A percentile compares a stretch with the other conserved stretches of the same genome.
phyloP scores from a whole-genome alignment of 2,329 filamentous ascomycete genomes.

The Claviceps africana region DNA sequence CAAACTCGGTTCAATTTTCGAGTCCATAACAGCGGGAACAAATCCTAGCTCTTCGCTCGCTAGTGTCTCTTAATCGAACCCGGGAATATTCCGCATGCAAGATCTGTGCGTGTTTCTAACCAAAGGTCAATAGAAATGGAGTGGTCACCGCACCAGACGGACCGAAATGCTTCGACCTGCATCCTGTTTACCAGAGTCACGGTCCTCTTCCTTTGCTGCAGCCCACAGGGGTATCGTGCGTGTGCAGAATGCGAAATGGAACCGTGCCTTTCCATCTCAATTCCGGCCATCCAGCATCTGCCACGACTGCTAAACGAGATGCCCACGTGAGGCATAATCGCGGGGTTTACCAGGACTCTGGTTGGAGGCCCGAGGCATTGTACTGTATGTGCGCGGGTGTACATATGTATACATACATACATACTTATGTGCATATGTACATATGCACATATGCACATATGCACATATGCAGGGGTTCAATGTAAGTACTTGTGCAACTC shows the following conservation, averaged over 20 bases:
- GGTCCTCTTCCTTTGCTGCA: background rate
- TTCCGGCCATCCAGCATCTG: conserved; percentile 6
- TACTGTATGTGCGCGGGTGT: too few species aligned
- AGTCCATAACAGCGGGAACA: too few species aligned
- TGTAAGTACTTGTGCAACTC: background rate
- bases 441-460: too few species aligned
- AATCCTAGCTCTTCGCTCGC: too few species aligned
- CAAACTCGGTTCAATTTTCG: background rate
- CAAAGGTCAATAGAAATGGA: background rate
- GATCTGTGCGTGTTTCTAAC: background rate
- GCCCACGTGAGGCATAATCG: conserved; percentile 9
- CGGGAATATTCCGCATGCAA: background rate
- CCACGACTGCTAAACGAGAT: conserved; percentile 6
- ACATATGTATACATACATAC: too few species aligned
- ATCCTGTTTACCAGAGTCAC: background rate
- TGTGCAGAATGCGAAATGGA: background rate
- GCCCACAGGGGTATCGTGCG: background rate
- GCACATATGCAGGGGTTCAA: too few species aligned
- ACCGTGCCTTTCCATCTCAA: background rate
- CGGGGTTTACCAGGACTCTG: conserved; percentile 6
- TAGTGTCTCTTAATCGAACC: background rate
- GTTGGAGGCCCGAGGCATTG: background rate
- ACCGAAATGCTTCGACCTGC: background rate
- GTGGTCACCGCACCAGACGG: background rate
- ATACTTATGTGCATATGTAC: too few species aligned